Base-by-base conservation (phyloP, 305 asterid genomes). In the Fraxinus sp. region DNA sequence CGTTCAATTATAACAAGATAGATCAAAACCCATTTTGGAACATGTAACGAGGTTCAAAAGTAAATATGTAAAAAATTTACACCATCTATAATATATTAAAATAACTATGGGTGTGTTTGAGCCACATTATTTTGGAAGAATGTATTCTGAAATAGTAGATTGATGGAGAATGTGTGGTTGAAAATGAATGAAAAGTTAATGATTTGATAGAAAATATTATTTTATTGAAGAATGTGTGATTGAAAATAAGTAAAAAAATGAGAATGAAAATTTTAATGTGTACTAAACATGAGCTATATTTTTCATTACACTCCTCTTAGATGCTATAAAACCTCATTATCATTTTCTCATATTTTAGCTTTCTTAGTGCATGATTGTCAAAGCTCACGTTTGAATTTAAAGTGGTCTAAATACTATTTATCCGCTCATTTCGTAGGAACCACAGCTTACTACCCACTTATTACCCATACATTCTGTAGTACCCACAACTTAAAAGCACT, bases 1-100 rank as follows among this genome's bases (percentile, higher is more conserved):
- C 76, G 7, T 71, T 71, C 76, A 71, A 71, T 35, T 71, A 71
- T 71, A 71, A 66, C 8, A 66, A 32, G 76, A 71, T 32, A 71
- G 43, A 71, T 32, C 76, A 71, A 32, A 71, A 6, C 76, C 75
- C 76, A 71, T 30, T 30, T 71, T 4, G 24, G 43, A 18, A 66
- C 30, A 71, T 71, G 9, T 30, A 32, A 71, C 24, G 0, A 71
- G 41, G 41, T 30, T 71, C 76, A 71, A 30, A 68, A 68, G 76
- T 66, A 30, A 35, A 71, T 16, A 71, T 1, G 76, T 70, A 13
- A 10, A 28, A 70, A 32, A 70, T 4, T 20, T 28, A 32, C 16
- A 70, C 30, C 36, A 26, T 66, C n/a, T 30, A 32, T 70, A 71
- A 14, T 13, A 7, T 30, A 28, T 30, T 70, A 70, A 70, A 70